Conservation (phyloP, 2,329 filamentous ascomycete genomes). For the Gaeumannomyces sp. region DNA sequence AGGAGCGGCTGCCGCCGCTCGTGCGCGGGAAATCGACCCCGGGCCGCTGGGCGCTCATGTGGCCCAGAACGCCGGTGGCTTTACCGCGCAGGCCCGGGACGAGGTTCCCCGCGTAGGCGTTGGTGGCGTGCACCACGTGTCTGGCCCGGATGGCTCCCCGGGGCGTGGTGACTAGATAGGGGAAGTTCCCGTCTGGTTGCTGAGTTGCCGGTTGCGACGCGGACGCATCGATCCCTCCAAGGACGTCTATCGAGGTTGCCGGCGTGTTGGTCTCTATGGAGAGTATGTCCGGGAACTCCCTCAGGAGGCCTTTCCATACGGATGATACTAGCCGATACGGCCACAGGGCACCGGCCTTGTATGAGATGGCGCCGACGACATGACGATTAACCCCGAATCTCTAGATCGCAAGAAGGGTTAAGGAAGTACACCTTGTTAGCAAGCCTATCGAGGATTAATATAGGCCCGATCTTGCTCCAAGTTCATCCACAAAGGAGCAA, state of each 20-base stretch:
- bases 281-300: conserved; percentile 18
- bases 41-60: conserved; percentile 45
- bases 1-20: too few species aligned
- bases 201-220: conserved; percentile 41
- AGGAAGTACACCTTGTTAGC: too few species aligned
- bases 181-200: conserved; percentile 4
- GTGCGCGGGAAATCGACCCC: conserved; percentile 24
- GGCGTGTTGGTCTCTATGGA: conserved; percentile 22
- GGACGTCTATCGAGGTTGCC: conserved; percentile 32
- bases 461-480: too few species aligned
- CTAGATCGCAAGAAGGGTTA: conserved; percentile 10
- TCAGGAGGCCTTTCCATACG: conserved; percentile 36
- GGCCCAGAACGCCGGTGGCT: conserved; percentile 36
- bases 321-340: conserved; percentile 43
- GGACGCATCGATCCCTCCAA: conserved; percentile 54
- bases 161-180: conserved; percentile 16
- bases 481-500: too few species aligned
- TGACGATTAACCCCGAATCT: conserved; percentile 29
- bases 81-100: conserved; percentile 32
- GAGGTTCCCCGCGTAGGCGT: conserved; percentile 23
- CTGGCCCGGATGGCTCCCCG: conserved; percentile 17
- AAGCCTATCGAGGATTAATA: too few species aligned
- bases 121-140: conserved; percentile 22
- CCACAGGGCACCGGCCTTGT: conserved; percentile 42
- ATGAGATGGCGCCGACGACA: conserved; percentile 36